Base-by-base conservation (phyloP, 2,329 filamentous ascomycete genomes). In the Botrytis medusae region DNA sequence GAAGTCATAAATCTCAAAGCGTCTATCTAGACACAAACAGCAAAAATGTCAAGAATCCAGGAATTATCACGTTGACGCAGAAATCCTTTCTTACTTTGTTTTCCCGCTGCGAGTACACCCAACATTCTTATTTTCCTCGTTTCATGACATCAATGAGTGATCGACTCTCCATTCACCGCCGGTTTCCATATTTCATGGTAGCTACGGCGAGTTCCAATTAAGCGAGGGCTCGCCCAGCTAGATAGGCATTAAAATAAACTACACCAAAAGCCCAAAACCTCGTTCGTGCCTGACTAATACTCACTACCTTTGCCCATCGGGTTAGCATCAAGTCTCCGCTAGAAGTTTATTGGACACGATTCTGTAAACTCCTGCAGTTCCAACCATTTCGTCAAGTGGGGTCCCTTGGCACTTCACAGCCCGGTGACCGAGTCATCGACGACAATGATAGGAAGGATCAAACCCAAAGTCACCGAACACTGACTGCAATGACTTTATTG, bases 1-100 rank as follows among this genome's bases (percentile, higher is more conserved):
- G 54, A 59, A 59, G 54, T 59, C 54, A 59, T 59, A 59, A 59
- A 59, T 59, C 54, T 59, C 54, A 59, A 59, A 59, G 54, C 54
- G 54, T 59, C 54, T 59, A 59, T 59, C 54, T 59, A 59, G 54
- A 59, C 54, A 59, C 54, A 59, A 59, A 59, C 54, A 59, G 54
- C 54, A 59, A 59, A 59, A 59, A 59, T 59, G 54, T 34, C 54
- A 59, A 59, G 54, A 59, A 59, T 59, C 54, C 54, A 59, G 54
- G 54, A 59, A 59, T 59, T 29, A 59, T 59, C 54, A 59, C 54
- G 54, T 59, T 59, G 54, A 59, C 54, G 54, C 54, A 59, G 54
- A 59, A 59, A 59, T 59, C 54, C 54, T 59, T 59, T 59, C 54
- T 59, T 59, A 59, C 54, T 59, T 59, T 59, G n/a, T 59, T 59